Evolutionary conservation across 768 basidiomycete species (phyloP).

Genomic region (Panus rudis): DNA sequence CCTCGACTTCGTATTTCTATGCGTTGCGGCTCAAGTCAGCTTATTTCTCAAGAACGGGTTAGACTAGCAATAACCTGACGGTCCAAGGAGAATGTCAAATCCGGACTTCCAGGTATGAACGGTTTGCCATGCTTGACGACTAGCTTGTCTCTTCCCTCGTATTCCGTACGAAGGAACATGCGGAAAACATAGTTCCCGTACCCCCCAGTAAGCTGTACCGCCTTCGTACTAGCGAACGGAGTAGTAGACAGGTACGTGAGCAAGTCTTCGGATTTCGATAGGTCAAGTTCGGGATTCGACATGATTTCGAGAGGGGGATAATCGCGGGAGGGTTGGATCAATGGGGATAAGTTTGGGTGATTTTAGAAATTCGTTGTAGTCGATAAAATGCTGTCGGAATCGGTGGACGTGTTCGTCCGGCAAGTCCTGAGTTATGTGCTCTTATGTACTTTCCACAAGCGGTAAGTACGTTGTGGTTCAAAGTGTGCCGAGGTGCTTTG

Average conservation of each 20-base stretch:
- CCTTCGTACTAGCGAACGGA: slow-evolving; percentile 36
- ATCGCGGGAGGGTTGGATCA: no score
- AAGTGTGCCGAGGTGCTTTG: no score
- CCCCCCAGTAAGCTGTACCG: slow-evolving; percentile 44
- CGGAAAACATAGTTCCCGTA: slow-evolving; percentile 52
- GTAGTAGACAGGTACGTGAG: slow-evolving; percentile 40
- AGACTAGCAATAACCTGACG: slow-evolving; percentile 42
- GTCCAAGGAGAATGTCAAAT: slow-evolving; percentile 31
- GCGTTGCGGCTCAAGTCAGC: slow-evolving; percentile 2
- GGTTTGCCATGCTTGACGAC: slow-evolving; percentile 54
- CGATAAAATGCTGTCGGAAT: no score
- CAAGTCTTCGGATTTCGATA: slow-evolving; percentile 26
- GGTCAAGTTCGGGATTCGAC: slow-evolving; percentile 8
- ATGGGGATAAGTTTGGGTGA: no score
- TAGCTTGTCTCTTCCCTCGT: slow-evolving; percentile 38
- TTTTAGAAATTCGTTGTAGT: no score
- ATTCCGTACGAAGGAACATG: slow-evolving; percentile 33
- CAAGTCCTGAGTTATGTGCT: no score
- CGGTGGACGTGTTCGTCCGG: no score
- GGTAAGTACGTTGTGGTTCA: no score
- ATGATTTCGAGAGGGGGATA: no score
- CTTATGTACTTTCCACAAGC: no score
- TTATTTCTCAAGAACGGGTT: not conserved
- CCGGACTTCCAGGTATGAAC: slow-evolving; percentile 11
- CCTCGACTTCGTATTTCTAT: slow-evolving; percentile 40